Percentiles rank a stretch among this genome's conserved stretches.
phyloP scores from a whole-genome alignment of 371 early-diverging fungal species.

The Mortierella sp. region DNA sequence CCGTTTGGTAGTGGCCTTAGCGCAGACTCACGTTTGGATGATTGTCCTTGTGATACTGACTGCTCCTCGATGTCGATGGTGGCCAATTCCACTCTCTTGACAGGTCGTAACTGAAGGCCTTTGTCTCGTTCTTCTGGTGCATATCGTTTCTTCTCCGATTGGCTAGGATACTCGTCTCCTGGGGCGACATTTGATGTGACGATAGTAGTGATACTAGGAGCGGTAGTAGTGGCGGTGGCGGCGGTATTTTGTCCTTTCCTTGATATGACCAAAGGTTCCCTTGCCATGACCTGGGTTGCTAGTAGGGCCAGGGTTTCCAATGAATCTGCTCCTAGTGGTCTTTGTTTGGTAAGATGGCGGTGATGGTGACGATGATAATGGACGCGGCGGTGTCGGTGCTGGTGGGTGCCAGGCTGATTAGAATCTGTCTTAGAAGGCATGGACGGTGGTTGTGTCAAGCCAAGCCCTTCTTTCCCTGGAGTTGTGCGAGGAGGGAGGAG shows the following conservation, averaged over 20 bases:
- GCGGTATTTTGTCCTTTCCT: constrained; percentile 5
- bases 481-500: background rate
- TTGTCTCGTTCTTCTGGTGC: constrained; percentile 23
- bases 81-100: constrained; percentile 20
- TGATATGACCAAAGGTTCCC: constrained; percentile 32
- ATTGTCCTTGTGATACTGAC: background rate
- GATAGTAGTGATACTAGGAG: no score
- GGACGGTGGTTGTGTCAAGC: constrained; percentile 1
- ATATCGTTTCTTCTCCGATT: constrained; percentile 17
- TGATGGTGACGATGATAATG: constrained; percentile 47
- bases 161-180: background rate
- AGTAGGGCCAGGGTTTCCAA: constrained; percentile 29
- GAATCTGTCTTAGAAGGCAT: background rate
- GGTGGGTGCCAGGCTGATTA: constrained; percentile 8
- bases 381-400: constrained; percentile 40
- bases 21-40: background rate
- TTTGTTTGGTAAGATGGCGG: constrained; percentile 16
- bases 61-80: constrained; percentile 1
- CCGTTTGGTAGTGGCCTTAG: background rate
- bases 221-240: no score
- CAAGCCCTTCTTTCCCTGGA: constrained; percentile 7
- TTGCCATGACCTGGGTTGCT: constrained; percentile 31
- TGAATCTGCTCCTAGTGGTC: constrained; percentile 15
- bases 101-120: constrained; percentile 30
- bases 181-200: background rate